phyloP scores from a whole-genome alignment of 2,329 filamentous ascomycete species.

The Xylariomycetidae sp. region DNA sequence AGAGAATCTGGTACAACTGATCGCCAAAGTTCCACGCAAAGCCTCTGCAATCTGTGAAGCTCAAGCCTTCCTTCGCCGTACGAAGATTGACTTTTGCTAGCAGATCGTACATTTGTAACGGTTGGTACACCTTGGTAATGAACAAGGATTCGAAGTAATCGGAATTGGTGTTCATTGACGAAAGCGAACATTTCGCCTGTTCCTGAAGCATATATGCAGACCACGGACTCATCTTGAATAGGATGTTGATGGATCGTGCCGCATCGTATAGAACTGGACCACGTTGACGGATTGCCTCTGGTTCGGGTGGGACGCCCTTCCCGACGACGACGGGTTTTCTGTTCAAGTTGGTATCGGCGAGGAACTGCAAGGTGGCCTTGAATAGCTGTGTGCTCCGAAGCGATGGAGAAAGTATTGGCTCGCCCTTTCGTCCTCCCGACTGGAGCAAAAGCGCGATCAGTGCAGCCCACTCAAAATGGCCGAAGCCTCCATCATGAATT shows the following conservation, averaged over 20 bases:
- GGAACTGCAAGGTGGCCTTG: slow-evolving; percentile 86
- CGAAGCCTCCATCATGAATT: slow-evolving; percentile 77
- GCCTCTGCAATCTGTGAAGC: slow-evolving; percentile 38
- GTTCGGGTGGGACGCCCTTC: slow-evolving; percentile 38
- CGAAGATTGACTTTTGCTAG: slow-evolving; percentile 30
- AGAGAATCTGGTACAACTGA: slow-evolving; percentile 61
- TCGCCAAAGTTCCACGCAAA: slow-evolving; percentile 41
- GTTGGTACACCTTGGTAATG: slow-evolving; percentile 57
- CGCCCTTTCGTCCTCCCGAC: slow-evolving; percentile 67
- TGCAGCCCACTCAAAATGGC: slow-evolving; percentile 86
- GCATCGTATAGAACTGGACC: slow-evolving; percentile 76
- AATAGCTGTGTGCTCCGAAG: slow-evolving; percentile 92
- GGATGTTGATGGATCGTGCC: slow-evolving; percentile 67
- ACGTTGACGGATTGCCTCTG: slow-evolving; percentile 36
- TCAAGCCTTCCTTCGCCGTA: slow-evolving; percentile 13
- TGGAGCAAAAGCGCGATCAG: slow-evolving; percentile 76
- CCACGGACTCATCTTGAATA: slow-evolving; percentile 88
- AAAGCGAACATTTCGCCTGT: slow-evolving; percentile 70
- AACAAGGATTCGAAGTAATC: slow-evolving; percentile 86
- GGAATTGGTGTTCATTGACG: slow-evolving; percentile 64
- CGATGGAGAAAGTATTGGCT: slow-evolving; percentile 68
- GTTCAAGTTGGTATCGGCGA: slow-evolving; percentile 68
- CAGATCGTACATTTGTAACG: slow-evolving; percentile 53
- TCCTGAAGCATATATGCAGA: slow-evolving; percentile 70
- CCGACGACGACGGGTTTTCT: slow-evolving; percentile 58